These are phyloP conservation scores for Nothomitra cinnamomea DNA, from an alignment of 2,329 filamentous ascomycete species.

Conservation along the genomic window DNA sequence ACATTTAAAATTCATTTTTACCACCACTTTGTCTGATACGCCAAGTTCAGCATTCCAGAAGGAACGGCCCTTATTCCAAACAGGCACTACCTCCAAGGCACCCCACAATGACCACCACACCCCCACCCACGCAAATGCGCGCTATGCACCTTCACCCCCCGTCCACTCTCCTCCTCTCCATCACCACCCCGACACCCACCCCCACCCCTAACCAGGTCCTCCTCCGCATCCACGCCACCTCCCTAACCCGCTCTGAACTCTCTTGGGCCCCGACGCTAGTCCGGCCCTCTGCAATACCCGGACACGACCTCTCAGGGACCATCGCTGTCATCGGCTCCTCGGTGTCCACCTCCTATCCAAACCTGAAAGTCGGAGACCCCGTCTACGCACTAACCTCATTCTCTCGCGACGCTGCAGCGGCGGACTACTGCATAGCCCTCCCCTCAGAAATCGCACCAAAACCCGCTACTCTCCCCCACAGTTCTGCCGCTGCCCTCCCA, in stretches of 20 bases:
- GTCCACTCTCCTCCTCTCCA: neutral
- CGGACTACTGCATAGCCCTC: slow-evolving; percentile 20
- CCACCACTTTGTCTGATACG: no score
- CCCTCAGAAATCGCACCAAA: slow-evolving; percentile 20
- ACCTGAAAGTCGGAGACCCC: slow-evolving; percentile 21
- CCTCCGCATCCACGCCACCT: slow-evolving; percentile 19
- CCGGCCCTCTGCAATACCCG: slow-evolving; percentile 15
- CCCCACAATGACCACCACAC: no score
- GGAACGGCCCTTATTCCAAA: no score
- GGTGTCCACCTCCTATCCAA: slow-evolving; percentile 12
- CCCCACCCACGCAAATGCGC: neutral
- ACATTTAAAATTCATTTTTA: no score
- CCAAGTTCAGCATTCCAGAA: no score
- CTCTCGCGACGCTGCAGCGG: slow-evolving; percentile 15
- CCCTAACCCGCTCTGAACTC: slow-evolving; percentile 20
- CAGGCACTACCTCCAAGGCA: no score
- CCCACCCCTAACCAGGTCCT: slow-evolving; percentile 16
- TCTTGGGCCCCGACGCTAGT: slow-evolving; percentile 14
- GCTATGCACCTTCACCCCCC: neutral
- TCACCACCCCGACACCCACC: slow-evolving; percentile 10
- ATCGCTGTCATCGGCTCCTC: slow-evolving; percentile 14
- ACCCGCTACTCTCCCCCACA: slow-evolving; percentile 19
- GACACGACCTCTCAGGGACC: slow-evolving; percentile 24
- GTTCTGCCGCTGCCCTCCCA: slow-evolving; percentile 23
- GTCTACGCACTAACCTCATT: slow-evolving; percentile 20